These are phyloP conservation scores for Cladorrhinum sp. DNA, from an alignment of 2,329 filamentous ascomycete genomes.

Conservation along the genomic window DNA sequence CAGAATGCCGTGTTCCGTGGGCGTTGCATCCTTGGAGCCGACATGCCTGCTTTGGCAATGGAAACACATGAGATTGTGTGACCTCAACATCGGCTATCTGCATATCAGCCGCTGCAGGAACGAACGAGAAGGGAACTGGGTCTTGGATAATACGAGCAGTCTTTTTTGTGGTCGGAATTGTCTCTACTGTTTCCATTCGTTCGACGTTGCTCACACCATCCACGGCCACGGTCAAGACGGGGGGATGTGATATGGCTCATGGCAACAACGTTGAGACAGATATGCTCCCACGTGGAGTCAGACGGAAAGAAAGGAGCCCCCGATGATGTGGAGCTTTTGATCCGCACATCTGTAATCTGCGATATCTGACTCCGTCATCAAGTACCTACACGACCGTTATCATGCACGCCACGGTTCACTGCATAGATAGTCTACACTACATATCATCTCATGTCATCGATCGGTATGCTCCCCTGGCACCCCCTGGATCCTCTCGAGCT, in stretches of 20 bases:
- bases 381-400: neutral
- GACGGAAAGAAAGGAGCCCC: neutral
- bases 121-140: constrained; percentile 7
- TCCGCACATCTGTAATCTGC: neutral
- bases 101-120: constrained; percentile 19
- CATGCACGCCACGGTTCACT: neutral
- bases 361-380: neutral
- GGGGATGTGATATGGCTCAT: neutral
- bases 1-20: neutral
- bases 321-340: neutral
- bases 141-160: constrained; percentile 5
- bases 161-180: neutral
- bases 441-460: neutral
- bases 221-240: neutral
- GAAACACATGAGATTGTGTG: constrained; percentile 6
- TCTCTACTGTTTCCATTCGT: constrained; percentile 2
- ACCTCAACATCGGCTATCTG: constrained; percentile 13
- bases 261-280: neutral
- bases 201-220: neutral
- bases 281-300: neutral
- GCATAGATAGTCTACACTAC: neutral
- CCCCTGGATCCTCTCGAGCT: neutral
- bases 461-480: neutral
- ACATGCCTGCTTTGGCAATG: constrained; percentile 1
- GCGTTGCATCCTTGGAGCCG: neutral